Evolutionary conservation across 495 filamentous ascomycete species (phyloP).

Genomic region (Tuber borchii): DNA sequence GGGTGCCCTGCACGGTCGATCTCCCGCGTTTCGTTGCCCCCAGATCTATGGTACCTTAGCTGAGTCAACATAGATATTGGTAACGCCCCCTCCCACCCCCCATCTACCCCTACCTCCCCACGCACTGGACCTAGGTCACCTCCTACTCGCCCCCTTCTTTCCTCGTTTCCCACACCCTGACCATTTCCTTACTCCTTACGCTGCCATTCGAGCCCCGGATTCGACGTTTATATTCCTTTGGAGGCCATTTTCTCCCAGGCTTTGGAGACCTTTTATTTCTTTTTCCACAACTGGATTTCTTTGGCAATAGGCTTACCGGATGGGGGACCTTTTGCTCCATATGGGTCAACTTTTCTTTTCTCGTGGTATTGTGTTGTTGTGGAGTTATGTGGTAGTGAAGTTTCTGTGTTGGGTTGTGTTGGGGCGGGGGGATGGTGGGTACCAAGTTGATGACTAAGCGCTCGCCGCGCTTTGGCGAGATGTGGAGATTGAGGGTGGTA

Average conservation of each 20-base stretch:
- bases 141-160: neutral
- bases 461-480: neutral
- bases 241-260: neutral
- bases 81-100: neutral
- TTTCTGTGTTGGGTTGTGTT: neutral
- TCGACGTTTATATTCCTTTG: neutral
- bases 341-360: neutral
- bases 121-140: neutral
- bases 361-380: neutral
- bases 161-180: neutral
- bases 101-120: neutral
- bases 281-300: neutral
- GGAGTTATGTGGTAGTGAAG: neutral
- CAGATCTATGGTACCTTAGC: neutral
- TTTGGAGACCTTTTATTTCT: neutral
- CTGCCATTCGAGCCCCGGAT: neutral
- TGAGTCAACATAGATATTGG: conserved; percentile 1
- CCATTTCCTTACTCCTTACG: neutral
- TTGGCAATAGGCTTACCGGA: neutral
- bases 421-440: neutral
- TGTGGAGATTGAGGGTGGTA: neutral
- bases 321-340: neutral
- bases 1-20: no score
- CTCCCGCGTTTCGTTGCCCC: neutral
- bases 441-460: neutral